These are phyloP conservation scores for Neoarthrinium moseri DNA, from an alignment of 2,329 filamentous ascomycete genomes.

Conservation along the genomic window DNA sequence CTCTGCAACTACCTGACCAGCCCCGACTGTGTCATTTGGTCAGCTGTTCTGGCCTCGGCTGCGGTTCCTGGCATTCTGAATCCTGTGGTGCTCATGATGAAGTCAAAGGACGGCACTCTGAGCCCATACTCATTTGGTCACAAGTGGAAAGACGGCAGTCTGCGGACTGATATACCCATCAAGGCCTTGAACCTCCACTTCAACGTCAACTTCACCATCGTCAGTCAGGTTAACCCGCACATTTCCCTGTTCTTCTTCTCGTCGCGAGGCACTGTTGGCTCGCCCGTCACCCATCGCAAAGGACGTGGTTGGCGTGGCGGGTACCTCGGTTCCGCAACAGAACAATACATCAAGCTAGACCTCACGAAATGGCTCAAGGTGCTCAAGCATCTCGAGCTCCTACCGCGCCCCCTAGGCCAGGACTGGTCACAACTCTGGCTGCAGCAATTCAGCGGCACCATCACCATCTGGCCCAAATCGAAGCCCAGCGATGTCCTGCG, in stretches of 20 bases:
- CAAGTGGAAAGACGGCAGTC: constrained; percentile 97
- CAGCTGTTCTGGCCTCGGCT: constrained; percentile 88
- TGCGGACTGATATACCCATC: constrained; percentile 93
- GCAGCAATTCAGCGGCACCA: constrained; percentile 89
- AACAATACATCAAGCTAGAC: constrained; percentile 95
- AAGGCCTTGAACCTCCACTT: constrained; percentile 94
- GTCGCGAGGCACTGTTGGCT: constrained; percentile 85
- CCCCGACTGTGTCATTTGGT: constrained; percentile 98
- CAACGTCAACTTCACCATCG: constrained; percentile 97
- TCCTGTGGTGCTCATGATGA: constrained; percentile 90
- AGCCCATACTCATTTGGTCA: constrained; percentile 94
- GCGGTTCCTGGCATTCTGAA: constrained; percentile 96
- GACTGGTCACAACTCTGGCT: constrained; percentile 98
- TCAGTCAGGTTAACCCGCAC: constrained; percentile 87
- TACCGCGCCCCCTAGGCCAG: constrained; percentile 86
- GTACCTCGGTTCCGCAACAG: constrained; percentile 86
- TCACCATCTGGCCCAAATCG: constrained; percentile 93
- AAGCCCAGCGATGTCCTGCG: constrained; percentile 76
- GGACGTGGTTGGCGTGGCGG: constrained; percentile 95
- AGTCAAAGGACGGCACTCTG: constrained; percentile 72
- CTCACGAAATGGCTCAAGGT: constrained; percentile 98
- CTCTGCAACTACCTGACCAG: constrained; percentile 93
- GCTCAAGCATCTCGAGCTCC: constrained; percentile 83
- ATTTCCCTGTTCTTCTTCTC: constrained; percentile 99
- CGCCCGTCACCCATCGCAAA: constrained; percentile 89